phyloP scores from a whole-genome alignment of 2,329 filamentous ascomycete genomes.

The Elsinoe ampelina region DNA sequence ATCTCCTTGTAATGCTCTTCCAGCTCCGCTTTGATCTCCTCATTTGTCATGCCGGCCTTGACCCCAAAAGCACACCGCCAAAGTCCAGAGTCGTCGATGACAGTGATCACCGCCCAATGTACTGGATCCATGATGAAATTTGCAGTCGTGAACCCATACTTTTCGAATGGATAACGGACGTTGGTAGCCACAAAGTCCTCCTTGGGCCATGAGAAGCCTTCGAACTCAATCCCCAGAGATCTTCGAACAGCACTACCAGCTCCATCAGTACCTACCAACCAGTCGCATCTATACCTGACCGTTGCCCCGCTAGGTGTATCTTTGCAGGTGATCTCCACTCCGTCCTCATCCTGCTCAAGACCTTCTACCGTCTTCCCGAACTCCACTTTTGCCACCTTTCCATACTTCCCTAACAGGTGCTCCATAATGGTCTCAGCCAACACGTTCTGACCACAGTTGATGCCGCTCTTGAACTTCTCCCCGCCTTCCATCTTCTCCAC shows the following conservation, averaged over 20 bases:
- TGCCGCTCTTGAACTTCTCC: background rate
- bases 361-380: background rate
- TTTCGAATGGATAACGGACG: background rate
- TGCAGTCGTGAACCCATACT: background rate
- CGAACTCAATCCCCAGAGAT: background rate
- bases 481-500: constrained; percentile 7
- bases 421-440: background rate
- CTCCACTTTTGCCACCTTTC: background rate
- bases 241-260: background rate
- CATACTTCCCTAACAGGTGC: background rate
- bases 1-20: constrained; percentile 3
- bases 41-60: background rate
- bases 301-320: background rate
- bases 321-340: background rate
- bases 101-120: constrained; percentile 1
- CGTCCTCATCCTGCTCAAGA: background rate
- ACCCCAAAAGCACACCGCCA: constrained; percentile 2
- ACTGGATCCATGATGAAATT: constrained; percentile 2
- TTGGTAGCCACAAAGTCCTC: constrained; percentile 1
- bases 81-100: background rate
- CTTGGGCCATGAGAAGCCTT: constrained; percentile 4
- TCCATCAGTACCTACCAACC: constrained; percentile 3
- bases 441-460: background rate
- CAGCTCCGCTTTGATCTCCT: background rate
- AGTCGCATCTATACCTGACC: background rate